Evolutionary conservation across 2,329 filamentous ascomycete species (phyloP).

Genomic region (Botrytis cinerea): DNA sequence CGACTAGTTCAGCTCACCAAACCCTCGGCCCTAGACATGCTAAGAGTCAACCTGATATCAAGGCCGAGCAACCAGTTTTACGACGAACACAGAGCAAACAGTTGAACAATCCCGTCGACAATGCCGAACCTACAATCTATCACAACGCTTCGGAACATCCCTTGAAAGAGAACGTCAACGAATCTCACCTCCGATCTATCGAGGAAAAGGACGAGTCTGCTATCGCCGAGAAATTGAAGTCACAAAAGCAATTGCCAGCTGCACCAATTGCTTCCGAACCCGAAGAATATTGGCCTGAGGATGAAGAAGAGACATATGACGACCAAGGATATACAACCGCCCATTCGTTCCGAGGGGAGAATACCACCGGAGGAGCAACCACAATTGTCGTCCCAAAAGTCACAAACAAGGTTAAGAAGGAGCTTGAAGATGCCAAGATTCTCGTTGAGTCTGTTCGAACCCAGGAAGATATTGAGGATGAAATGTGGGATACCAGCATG

Average conservation of each 20-base stretch:
- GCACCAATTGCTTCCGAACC: conserved; percentile 47
- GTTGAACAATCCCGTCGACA: neutral
- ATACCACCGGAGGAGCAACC: conserved; percentile 65
- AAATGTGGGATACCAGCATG: conserved; percentile 94
- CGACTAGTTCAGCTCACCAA: conserved; percentile 38
- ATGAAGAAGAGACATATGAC: conserved; percentile 69
- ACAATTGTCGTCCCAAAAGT: conserved; percentile 72
- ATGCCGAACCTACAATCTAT: neutral
- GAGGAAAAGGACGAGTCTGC: conserved; percentile 21
- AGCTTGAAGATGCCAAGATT: conserved; percentile 63
- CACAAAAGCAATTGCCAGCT: conserved; percentile 30
- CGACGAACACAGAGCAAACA: conserved; percentile 36
- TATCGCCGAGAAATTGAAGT: neutral
- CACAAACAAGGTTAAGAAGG: conserved; percentile 67
- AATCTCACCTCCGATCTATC: conserved; percentile 22
- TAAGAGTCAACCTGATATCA: conserved; percentile 39
- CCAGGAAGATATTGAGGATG: conserved; percentile 79
- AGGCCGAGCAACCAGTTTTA: conserved; percentile 32
- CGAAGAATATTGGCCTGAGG: conserved; percentile 73
- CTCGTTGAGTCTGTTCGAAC: conserved; percentile 45
- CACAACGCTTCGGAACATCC: conserved; percentile 10
- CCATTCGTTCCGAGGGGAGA: conserved; percentile 73
- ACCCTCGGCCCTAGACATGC: conserved; percentile 36
- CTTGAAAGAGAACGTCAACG: conserved; percentile 22
- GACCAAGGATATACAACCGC: conserved; percentile 74